phyloP scores from a whole-genome alignment of 2,329 filamentous ascomycete species.

The Cladosporium sp. region DNA sequence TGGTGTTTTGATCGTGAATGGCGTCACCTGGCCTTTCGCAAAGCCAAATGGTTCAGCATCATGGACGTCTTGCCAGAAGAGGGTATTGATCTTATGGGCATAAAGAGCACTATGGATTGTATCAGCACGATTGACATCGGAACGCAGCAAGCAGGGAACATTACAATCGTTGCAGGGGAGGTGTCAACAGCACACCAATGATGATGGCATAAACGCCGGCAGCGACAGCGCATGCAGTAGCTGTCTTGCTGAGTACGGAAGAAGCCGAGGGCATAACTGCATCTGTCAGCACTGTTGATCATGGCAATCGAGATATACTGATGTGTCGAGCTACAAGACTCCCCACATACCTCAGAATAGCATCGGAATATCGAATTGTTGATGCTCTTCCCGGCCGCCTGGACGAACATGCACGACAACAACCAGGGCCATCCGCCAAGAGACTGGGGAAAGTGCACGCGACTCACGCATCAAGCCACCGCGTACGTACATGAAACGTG shows the following conservation, averaged over 20 bases:
- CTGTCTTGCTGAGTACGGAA: conserved; percentile 10
- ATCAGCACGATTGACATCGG: background rate
- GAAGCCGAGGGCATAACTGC: conserved; percentile 9
- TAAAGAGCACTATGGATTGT: conserved; percentile 70
- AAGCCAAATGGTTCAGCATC: conserved; percentile 84
- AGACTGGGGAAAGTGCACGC: conserved; percentile 13
- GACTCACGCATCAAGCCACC: background rate
- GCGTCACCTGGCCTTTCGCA: conserved; percentile 82
- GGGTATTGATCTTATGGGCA: conserved; percentile 73
- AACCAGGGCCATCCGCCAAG: background rate
- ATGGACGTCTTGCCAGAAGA: conserved; percentile 73
- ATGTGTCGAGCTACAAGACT: background rate
- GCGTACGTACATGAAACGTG: background rate
- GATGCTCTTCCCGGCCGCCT: conserved; percentile 7
- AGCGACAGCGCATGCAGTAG: conserved; percentile 24
- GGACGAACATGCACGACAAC: background rate
- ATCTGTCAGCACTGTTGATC: background rate
- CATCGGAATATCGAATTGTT: background rate
- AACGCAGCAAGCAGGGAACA: conserved; percentile 34
- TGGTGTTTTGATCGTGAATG: conserved; percentile 73
- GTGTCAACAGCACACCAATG: conserved; percentile 52
- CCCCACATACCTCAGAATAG: conserved; percentile 13
- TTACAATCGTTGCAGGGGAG: conserved; percentile 79
- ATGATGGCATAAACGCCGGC: conserved; percentile 34
- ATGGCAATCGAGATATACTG: background rate